Evolutionary conservation across 2,329 filamentous ascomycete species (phyloP), one percentile per base, ranked within the genome.

Genomic region (Mycosphaerelloides madeirae): DNA sequence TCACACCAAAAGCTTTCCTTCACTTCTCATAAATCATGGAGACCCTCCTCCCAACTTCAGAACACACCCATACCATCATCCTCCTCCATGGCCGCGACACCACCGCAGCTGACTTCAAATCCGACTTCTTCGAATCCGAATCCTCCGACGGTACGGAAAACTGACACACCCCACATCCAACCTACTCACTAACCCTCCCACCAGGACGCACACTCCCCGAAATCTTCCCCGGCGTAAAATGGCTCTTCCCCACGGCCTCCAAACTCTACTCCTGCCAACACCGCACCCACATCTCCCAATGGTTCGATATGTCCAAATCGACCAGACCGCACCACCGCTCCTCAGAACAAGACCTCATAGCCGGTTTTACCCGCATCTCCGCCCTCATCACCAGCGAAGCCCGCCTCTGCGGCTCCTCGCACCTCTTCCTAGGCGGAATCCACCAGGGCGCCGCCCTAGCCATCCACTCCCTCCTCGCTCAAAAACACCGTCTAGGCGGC

Each of bases 21-120:
- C 22, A 25, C 22, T 25, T 6, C 22, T 25, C n/a, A n/a, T n/a
- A n/a, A n/a, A n/a, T n/a, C n/a, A 32, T 32, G 31, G 31, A 39
- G 20, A 25, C 29, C 28, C 28, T 44, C 6, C 29, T 15, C 11
- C 38, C 43, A 12, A 31, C 31, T 8, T 8, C 16, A 20, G 29
- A 29, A 6, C 71, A 75, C 43, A 70, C 66, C 0, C 68, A 75
- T 38, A 75, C 70, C 0, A 47, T 74, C 31, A 71, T 76, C 29
- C 63, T 73, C 31, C 65, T 76, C 9, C 71, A 76, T 38, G 72
- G 70, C 5, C 61, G 68, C 29, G 68, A 69, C 48, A 72, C 68
- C 49, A 59, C 52, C 2, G 63, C 59, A n/a, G 15, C 50, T 1
- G 64, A 70, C 20, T 74, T 73, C 39, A 62, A 66, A 0, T 39